Percentiles rank a stretch among this genome's conserved stretches.
phyloP scores from a whole-genome alignment of 495 filamentous ascomycete genomes.

The Thermothielavioides terrestris region DNA sequence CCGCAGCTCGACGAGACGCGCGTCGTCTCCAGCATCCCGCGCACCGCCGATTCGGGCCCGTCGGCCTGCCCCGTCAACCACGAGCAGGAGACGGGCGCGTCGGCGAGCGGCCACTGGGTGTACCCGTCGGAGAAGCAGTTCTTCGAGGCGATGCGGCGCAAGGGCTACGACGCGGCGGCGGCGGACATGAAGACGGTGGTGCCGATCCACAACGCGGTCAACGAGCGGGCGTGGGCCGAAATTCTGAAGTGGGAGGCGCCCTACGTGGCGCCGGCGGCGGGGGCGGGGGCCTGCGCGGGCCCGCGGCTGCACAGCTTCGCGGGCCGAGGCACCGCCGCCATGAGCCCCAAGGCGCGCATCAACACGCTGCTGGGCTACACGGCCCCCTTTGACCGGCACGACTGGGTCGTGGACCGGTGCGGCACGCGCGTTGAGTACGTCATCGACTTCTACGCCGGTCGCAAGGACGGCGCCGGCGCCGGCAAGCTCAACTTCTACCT shows the following conservation, averaged over 20 bases:
- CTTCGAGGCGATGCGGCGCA: conserved; percentile 88
- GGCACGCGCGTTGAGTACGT: conserved; percentile 87
- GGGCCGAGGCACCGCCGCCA: conserved; percentile 52
- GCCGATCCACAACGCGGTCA: conserved; percentile 96
- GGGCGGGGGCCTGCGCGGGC: conserved; percentile 60
- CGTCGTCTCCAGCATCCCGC: conserved; percentile 76
- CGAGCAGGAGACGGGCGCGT: conserved; percentile 65
- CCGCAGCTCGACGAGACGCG: conserved; percentile 47
- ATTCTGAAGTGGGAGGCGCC: conserved; percentile 77
- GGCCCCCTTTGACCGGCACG: conserved; percentile 88
- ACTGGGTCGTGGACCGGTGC: conserved; percentile 94
- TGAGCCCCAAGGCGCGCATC: conserved; percentile 75
- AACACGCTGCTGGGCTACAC: conserved; percentile 81
- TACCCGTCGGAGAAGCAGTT: conserved; percentile 96
- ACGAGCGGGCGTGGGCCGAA: conserved; percentile 78
- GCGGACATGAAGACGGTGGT: conserved; percentile 81
- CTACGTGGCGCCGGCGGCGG: conserved; percentile 32
- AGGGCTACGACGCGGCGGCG: conserved; percentile 50
- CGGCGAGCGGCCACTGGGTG: conserved; percentile 76
- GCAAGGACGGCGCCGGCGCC: conserved; percentile 44
- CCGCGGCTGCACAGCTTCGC: conserved; percentile 78
- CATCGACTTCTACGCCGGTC: conserved; percentile 94
- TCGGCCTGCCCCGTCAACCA: conserved; percentile 52
- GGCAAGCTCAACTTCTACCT: conserved; percentile 80
- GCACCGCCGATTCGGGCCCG: conserved; percentile 44